phyloP scores from a whole-genome alignment of 2,329 filamentous ascomycete genomes.

The Trichophyton equinum region DNA sequence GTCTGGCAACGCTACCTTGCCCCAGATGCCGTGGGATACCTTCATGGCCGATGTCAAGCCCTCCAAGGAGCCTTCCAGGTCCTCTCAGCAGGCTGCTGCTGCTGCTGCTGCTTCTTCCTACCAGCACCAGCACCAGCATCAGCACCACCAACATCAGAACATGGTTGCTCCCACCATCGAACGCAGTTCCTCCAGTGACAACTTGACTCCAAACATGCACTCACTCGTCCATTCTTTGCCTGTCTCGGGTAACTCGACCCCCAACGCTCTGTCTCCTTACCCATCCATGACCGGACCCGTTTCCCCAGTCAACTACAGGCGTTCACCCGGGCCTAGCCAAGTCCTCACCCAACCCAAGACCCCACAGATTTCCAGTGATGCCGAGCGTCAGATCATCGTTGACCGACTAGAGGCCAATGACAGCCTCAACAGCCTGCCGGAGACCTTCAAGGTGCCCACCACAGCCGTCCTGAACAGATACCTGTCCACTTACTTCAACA shows the following conservation, averaged over 20 bases:
- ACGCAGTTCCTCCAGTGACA: conserved; percentile 47
- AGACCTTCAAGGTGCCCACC: conserved; percentile 78
- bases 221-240: conserved; percentile 62
- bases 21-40: conserved; percentile 83
- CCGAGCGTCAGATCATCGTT: conserved; percentile 72
- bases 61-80: conserved; percentile 47
- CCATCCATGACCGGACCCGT: conserved; percentile 54
- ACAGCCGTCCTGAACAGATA: conserved; percentile 77
- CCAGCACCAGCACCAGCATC: conserved; percentile 36
- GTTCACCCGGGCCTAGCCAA: conserved; percentile 57
- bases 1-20: conserved; percentile 65
- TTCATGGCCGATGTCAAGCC: conserved; percentile 69
- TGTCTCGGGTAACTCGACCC: conserved; percentile 55
- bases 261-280: conserved; percentile 61
- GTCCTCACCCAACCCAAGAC: conserved; percentile 54
- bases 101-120: conserved; percentile 39
- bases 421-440: conserved; percentile 66
- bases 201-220: conserved; percentile 52
- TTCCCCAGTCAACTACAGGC: conserved; percentile 55
- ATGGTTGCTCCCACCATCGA: conserved; percentile 59
- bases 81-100: conserved; percentile 25
- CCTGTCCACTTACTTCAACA: conserved; percentile 86
- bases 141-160: conserved; percentile 37
- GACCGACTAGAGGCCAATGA: conserved; percentile 76
- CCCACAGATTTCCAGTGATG: conserved; percentile 71